Conservation (phyloP, 2,329 filamentous ascomycete genomes). For the Pseudocercospora vitis region DNA sequence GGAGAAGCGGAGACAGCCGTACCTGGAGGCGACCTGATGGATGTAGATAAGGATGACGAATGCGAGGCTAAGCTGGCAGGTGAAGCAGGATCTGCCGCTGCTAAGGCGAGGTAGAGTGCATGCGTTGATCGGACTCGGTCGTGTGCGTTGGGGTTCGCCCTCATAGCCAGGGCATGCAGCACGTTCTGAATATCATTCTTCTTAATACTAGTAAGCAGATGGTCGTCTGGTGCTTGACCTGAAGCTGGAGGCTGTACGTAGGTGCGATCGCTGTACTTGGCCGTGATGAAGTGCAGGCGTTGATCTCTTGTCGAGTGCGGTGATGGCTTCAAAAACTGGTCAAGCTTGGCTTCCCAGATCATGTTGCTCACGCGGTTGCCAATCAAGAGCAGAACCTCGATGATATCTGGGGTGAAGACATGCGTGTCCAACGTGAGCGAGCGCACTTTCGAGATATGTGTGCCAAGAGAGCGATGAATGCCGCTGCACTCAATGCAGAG, state of each 20-base stretch:
- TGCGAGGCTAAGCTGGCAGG: constrained; percentile 52
- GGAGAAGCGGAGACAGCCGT: constrained; percentile 31
- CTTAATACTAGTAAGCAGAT: constrained; percentile 87
- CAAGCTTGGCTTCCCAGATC: constrained; percentile 88
- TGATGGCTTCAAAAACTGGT: constrained; percentile 69
- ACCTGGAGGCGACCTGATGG: constrained; percentile 31
- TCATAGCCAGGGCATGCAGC: constrained; percentile 82
- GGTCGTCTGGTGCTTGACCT: constrained; percentile 80
- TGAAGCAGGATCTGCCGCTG: constrained; percentile 84
- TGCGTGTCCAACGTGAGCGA: constrained; percentile 93
- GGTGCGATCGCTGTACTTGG: constrained; percentile 84
- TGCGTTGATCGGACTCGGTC: constrained; percentile 88
- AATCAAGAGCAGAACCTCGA: constrained; percentile 86
- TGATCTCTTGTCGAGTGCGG: constrained; percentile 83
- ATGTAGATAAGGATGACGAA: constrained; percentile 40
- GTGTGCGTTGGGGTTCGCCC: constrained; percentile 79
- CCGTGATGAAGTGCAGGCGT: constrained; percentile 88
- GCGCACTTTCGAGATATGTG: constrained; percentile 95
- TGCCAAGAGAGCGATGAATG: constrained; percentile 92
- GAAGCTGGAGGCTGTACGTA: constrained; percentile 68
- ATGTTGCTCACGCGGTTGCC: constrained; percentile 95
- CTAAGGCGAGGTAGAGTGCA: constrained; percentile 84
- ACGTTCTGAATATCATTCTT: constrained; percentile 93
- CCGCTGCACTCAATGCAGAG: constrained; percentile 98
- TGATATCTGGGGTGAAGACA: constrained; percentile 94